Evolutionary conservation across 495 filamentous ascomycete species (phyloP).

Genomic region (Neurospora sp.): DNA sequence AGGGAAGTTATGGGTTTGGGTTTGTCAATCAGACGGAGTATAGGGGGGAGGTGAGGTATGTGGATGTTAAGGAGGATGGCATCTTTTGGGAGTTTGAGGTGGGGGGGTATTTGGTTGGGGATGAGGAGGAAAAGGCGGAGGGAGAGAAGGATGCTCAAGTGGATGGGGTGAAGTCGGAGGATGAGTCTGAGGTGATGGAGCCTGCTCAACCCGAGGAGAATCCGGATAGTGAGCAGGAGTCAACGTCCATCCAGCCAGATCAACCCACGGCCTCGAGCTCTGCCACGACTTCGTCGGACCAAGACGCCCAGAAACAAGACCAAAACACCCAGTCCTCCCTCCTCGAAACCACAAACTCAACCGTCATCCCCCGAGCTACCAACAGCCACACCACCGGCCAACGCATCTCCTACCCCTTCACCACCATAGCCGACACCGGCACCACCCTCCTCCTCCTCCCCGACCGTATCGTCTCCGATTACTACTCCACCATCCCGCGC

Average conservation of each 20-base stretch:
- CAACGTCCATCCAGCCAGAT: background rate
- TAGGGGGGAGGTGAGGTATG: slow-evolving; percentile 36
- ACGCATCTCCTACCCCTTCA: slow-evolving; percentile 19
- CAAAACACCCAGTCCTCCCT: slow-evolving; percentile 21
- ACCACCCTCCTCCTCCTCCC: slow-evolving; percentile 56
- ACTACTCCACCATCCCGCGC: slow-evolving; percentile 45
- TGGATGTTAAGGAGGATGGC: slow-evolving; percentile 12
- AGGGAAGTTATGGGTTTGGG: slow-evolving; percentile 61
- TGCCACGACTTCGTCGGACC: slow-evolving; percentile 29
- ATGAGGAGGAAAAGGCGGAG: background rate
- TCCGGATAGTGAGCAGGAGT: background rate
- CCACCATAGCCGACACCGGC: slow-evolving; percentile 52
- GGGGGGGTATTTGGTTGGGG: background rate
- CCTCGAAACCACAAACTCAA: background rate
- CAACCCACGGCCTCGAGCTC: background rate
- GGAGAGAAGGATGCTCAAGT: no score
- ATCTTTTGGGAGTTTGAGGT: slow-evolving; percentile 19
- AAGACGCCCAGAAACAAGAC: slow-evolving; percentile 45
- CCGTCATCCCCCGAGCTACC: background rate
- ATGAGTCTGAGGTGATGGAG: no score
- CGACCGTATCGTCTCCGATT: slow-evolving; percentile 40
- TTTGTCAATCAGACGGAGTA: slow-evolving; percentile 50
- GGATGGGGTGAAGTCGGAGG: no score
- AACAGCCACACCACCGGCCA: background rate
- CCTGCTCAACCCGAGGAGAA: background rate